A percentile compares a stretch with the other conserved stretches of the same genome.
These are phyloP conservation scores for Penicillium vulpinum DNA, from an alignment of 2,329 filamentous ascomycete genomes.

Conservation along the genomic window DNA sequence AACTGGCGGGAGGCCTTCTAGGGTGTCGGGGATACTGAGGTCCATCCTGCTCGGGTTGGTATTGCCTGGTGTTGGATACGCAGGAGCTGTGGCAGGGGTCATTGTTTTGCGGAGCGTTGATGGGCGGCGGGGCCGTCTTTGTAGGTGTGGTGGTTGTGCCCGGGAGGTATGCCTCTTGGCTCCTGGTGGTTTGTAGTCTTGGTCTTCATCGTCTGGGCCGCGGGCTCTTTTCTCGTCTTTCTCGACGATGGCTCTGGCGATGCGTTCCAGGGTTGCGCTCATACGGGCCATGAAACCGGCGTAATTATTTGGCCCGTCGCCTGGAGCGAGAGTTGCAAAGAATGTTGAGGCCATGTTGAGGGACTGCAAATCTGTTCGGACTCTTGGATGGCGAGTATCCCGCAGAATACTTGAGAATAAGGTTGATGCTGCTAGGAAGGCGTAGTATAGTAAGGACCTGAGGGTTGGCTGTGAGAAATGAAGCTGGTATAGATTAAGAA, in stretches of 20 bases:
- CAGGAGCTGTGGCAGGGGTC: neutral
- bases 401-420: constrained; percentile 92
- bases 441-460: constrained; percentile 87
- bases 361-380: constrained; percentile 77
- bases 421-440: constrained; percentile 86
- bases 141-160: constrained; percentile 4
- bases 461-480: neutral
- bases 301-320: constrained; percentile 76
- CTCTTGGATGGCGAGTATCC: constrained; percentile 78
- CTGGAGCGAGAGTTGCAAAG: constrained; percentile 74
- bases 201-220: constrained; percentile 27
- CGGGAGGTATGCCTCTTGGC: constrained; percentile 28
- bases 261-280: constrained; percentile 87
- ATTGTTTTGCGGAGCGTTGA: constrained; percentile 8
- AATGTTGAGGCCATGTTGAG: constrained; percentile 90
- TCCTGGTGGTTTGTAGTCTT: constrained; percentile 15
- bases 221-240: constrained; percentile 68
- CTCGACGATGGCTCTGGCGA: constrained; percentile 81
- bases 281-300: constrained; percentile 88
- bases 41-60: constrained; percentile 7
- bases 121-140: constrained; percentile 7
- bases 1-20: constrained; percentile 33
- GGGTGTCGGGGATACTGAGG: constrained; percentile 25
- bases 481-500: neutral
- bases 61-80: constrained; percentile 9